These are phyloP conservation scores for Vitis hybrid DNA, from an alignment of 177 flowering plant species.

Conservation along the genomic window DNA sequence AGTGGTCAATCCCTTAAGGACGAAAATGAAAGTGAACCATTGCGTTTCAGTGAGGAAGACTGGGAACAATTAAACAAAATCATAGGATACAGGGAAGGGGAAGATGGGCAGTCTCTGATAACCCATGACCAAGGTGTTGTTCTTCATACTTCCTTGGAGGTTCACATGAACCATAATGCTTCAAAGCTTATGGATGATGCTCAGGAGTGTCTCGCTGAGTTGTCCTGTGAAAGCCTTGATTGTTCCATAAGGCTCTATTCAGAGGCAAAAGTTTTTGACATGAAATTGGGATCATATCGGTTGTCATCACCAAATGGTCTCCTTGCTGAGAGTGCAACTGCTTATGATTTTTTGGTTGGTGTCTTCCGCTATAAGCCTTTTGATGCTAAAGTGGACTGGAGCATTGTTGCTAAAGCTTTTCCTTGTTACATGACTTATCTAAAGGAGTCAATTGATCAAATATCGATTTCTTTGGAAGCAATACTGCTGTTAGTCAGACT, in stretches of 20 bases:
- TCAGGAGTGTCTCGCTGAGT: conserved; percentile 68
- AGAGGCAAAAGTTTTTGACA: conserved; percentile 78
- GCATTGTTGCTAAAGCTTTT: conserved; percentile 88
- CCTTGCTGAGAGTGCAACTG: conserved; percentile 91
- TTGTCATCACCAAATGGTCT: conserved; percentile 89
- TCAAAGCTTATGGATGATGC: conserved; percentile 67
- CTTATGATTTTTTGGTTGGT: conserved; percentile 73
- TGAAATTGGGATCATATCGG: conserved; percentile 84
- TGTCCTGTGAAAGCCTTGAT: conserved; percentile 82
- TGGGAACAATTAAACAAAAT: conserved; percentile 83
- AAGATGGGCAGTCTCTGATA: conserved; percentile 40
- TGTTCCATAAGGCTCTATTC: conserved; percentile 74
- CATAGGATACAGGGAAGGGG: conserved; percentile 85
- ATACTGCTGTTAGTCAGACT: conserved; percentile 78
- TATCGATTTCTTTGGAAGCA: conserved; percentile 76
- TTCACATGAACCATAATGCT: conserved; percentile 93
- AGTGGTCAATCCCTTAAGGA: conserved; percentile 44
- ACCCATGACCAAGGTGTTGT: conserved; percentile 43
- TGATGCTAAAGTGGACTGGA: conserved; percentile 89
- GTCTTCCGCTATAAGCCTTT: conserved; percentile 85
- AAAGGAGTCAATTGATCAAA: conserved; percentile 80
- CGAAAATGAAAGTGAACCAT: conserved; percentile 67
- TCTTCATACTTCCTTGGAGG: conserved; percentile 67
- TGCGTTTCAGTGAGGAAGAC: conserved; percentile 75
- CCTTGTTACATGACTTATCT: conserved; percentile 96